phyloP scores from a whole-genome alignment of 139 green algal genomes.

The Parachlorella kessleri region DNA sequence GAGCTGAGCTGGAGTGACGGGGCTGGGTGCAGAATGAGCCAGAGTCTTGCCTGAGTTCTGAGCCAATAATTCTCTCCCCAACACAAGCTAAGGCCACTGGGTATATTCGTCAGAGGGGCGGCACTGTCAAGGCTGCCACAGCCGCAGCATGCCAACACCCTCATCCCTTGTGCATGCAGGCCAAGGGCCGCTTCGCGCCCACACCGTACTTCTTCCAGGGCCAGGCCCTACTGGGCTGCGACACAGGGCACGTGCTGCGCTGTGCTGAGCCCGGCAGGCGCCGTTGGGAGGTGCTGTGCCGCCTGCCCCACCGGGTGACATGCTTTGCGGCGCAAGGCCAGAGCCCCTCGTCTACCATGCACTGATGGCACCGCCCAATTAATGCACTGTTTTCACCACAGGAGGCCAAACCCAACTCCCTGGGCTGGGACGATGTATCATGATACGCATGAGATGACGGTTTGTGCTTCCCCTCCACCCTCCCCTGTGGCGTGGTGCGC shows the following conservation, averaged over 20 bases:
- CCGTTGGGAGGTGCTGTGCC: not conserved
- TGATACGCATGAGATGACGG: not conserved
- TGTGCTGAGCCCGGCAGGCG: not conserved
- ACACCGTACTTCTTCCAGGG: constrained; percentile 7
- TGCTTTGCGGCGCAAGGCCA: constrained; percentile 11
- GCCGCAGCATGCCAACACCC: not conserved
- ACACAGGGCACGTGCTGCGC: not conserved
- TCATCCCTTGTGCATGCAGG: not conserved
- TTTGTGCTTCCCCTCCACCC: no score
- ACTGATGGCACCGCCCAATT: no score
- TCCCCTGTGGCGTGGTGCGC: no score
- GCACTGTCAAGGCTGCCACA: not conserved
- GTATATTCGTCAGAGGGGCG: no score
- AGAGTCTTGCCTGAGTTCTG: not conserved
- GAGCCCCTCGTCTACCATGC: constrained; percentile 13
- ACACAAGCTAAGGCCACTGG: not conserved
- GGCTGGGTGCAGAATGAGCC: not conserved
- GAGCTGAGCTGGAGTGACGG: not conserved
- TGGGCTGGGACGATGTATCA: no score
- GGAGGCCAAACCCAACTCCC: not conserved
- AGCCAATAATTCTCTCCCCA: not conserved
- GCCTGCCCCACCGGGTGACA: constrained; percentile 1
- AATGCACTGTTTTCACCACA: not conserved
- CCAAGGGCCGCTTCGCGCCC: constrained; percentile 5
- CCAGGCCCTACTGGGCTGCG: constrained; percentile 12